Evolutionary conservation across 2,329 filamentous ascomycete genomes (phyloP), one percentile per base, ranked within the genome.

Genomic region (Colletotrichum kahawae): DNA sequence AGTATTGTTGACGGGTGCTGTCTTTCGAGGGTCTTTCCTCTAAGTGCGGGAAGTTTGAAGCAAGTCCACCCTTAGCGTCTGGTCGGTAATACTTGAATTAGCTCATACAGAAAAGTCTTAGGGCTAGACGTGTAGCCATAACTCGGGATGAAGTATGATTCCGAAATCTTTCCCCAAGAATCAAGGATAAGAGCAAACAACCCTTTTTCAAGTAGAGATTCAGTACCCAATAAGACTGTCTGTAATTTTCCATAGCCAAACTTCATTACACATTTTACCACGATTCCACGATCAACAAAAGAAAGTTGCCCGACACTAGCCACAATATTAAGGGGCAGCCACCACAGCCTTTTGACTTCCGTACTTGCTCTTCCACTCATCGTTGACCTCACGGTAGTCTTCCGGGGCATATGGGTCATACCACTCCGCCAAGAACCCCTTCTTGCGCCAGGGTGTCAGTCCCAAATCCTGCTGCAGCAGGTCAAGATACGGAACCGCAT

Each of bases 401-500:
- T 88, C 86, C 2, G 90, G 88, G 0, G 88, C 88, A 81, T 93
- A 93, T 2, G 91, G 87, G 65, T 87, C 82, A 74, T 88, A 89
- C 43, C 89, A 84, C 79, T 93, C 91, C 1, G 83, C 83, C 70
- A 88, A 79, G 78, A 83, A 85, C 0, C 89, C 87, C 72, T 87
- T 83, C 84, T 93, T 93, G 34, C 91, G 84, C 77, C 89, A 85
- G 14, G 84, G 84, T n/a, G 87, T 83, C 67, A 95, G 82, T 0
- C 91, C 93, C 69, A 96, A 79, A 81, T 96, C 94, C 4, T 84
- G 83, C 76, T 94, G 81, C 80, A 96, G 81, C 79, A 93, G 78
- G 82, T 96, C 94, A 18, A 95, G 81, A 77, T 95, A 97, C 6
- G 93, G 93, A 67, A 96, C 81, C 0, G 89, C 90, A 81, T 97